These are phyloP conservation scores for Wallacemonas sp. DNA, from an alignment of 208 protist species.

Conservation along the genomic window DNA sequence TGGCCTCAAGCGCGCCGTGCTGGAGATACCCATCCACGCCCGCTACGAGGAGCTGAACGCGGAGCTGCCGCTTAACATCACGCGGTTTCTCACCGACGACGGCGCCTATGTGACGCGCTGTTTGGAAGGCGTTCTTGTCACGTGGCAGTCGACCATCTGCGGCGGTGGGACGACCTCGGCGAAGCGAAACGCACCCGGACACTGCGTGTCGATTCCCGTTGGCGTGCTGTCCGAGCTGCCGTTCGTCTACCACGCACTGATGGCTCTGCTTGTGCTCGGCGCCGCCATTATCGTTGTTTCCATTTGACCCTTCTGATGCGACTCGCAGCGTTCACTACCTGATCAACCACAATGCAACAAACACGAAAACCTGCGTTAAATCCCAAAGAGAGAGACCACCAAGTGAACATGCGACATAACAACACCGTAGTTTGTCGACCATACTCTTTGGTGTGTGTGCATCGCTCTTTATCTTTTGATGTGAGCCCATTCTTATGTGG, in stretches of 20 bases:
- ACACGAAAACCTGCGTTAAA: no score
- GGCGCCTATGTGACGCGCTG: constrained; percentile 52
- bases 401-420: no score
- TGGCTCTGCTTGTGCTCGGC: constrained; percentile 52
- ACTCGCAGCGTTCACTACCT: no score
- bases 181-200: not conserved
- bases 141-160: constrained; percentile 15
- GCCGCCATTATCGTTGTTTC: constrained; percentile 41
- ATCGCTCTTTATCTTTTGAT: no score
- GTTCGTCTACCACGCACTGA: constrained; percentile 54
- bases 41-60: constrained; percentile 71
- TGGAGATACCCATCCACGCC: constrained; percentile 80
- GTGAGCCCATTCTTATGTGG: no score
- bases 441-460: no score
- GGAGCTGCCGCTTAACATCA: constrained; percentile 36
- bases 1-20: constrained; percentile 1
- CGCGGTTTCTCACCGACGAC: constrained; percentile 38
- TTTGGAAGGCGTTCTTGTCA: constrained; percentile 34
- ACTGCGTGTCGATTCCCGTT: constrained; percentile 60
- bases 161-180: constrained; percentile 11
- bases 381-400: no score
- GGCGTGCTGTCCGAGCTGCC: constrained; percentile 54
- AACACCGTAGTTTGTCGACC: no score
- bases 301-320: constrained; percentile 9
- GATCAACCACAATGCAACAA: no score